Evolutionary conservation across 345 rosid genomes (phyloP).

Genomic region (Sisymbrium altissimum): DNA sequence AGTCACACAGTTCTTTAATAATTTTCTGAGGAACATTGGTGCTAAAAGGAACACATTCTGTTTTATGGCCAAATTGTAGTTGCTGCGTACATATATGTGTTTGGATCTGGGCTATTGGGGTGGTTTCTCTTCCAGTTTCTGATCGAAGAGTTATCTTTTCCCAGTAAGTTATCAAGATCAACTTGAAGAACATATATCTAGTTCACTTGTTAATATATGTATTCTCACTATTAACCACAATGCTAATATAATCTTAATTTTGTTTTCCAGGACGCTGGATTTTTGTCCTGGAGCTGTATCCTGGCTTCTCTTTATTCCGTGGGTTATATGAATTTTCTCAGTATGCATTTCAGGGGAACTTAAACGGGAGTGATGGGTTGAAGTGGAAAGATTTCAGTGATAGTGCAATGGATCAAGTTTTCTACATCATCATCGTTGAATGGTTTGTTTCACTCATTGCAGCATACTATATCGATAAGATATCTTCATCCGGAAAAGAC

Average conservation of each 20-base stretch:
- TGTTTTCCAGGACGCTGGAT: conserved; percentile 57
- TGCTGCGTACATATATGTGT: conserved; percentile 57
- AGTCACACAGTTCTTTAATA: neutral
- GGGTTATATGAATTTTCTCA: conserved; percentile 80
- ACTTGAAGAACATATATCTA: neutral
- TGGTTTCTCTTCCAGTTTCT: conserved; percentile 63
- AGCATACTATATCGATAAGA: conserved; percentile 72
- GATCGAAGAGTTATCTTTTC: conserved; percentile 62
- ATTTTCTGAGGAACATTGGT: neutral
- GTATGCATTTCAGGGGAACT: conserved; percentile 47
- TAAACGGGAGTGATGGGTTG: conserved; percentile 65
- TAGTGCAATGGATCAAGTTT: conserved; percentile 60
- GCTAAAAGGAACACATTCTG: neutral
- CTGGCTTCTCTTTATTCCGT: conserved; percentile 79
- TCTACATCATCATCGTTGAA: conserved; percentile 61
- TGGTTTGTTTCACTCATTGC: conserved; percentile 60
- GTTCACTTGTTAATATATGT: neutral
- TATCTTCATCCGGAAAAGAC: conserved; percentile 50
- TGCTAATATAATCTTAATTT: neutral
- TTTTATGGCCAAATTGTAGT: conserved; percentile 42
- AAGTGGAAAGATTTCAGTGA: conserved; percentile 60
- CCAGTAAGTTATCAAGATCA: conserved; percentile 52
- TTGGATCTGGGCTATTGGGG: conserved; percentile 85
- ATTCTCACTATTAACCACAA: neutral
- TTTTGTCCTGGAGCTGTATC: conserved; percentile 68